phyloP scores from a whole-genome alignment of 352 stramenopile species.

The Globisporangium solare region DNA sequence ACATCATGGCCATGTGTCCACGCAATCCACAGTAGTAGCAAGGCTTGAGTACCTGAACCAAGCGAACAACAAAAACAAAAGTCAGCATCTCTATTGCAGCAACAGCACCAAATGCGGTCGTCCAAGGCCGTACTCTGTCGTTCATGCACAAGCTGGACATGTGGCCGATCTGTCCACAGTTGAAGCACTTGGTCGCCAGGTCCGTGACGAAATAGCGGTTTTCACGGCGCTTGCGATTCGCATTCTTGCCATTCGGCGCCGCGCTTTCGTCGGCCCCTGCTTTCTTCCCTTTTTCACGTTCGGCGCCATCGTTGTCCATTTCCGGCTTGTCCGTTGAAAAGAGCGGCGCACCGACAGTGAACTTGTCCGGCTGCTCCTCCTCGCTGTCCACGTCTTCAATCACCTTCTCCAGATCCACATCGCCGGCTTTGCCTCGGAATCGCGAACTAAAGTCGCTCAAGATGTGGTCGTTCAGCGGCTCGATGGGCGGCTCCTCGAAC shows the following conservation, averaged over 20 bases:
- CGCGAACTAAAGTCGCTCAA: constrained; percentile 75
- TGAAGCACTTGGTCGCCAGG: constrained; percentile 80
- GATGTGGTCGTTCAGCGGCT: constrained; percentile 84
- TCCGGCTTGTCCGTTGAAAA: constrained; percentile 13
- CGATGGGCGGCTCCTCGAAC: constrained; percentile 57
- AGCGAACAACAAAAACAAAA: neutral
- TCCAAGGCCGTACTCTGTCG: constrained; percentile 24
- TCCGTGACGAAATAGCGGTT: constrained; percentile 82
- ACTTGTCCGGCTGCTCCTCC: constrained; percentile 24
- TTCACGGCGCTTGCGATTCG: constrained; percentile 49
- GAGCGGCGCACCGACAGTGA: constrained; percentile 48
- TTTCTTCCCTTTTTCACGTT: constrained; percentile 20
- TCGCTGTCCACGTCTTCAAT: constrained; percentile 20
- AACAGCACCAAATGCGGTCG: neutral
- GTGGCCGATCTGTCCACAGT: constrained; percentile 77
- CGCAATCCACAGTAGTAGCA: constrained; percentile 81
- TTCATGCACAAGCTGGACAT: constrained; percentile 77
- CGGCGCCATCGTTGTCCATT: constrained; percentile 2
- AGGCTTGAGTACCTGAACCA: constrained; percentile 42
- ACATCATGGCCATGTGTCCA: constrained; percentile 64
- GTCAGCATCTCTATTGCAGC: neutral
- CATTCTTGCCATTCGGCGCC: constrained; percentile 8
- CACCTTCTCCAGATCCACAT: constrained; percentile 47
- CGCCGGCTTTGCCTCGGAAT: constrained; percentile 45
- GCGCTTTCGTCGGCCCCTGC: constrained; percentile 19